These are phyloP conservation scores for Ilex asprella DNA, from an alignment of 257 asterid species.

Conservation along the genomic window DNA sequence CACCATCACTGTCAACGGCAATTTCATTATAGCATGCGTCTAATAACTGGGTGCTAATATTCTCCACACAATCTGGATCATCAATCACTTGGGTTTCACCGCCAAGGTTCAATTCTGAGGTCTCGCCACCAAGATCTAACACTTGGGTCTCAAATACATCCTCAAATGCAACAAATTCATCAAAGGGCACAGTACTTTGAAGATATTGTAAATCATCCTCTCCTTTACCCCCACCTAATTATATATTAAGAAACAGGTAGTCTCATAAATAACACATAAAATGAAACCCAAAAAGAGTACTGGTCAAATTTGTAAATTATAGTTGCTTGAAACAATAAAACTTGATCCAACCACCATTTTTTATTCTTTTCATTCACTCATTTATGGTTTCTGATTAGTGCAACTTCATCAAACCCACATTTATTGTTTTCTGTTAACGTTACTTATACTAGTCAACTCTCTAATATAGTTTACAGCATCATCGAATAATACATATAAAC, in stretches of 20 bases:
- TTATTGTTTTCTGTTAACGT: too few species aligned
- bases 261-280: conserved; percentile 3
- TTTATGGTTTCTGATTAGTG: too few species aligned
- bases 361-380: too few species aligned
- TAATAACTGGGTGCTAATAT: conserved; percentile 20
- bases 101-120: conserved; percentile 23
- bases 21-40: conserved; percentile 30
- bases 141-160: conserved; percentile 53
- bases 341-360: too few species aligned
- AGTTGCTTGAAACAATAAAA: too few species aligned
- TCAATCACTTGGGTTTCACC: conserved; percentile 63
- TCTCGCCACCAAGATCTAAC: conserved; percentile 16
- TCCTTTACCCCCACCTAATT: conserved; percentile 27
- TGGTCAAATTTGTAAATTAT: too few species aligned
- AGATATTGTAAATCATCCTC: conserved; percentile 20
- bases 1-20: conserved; percentile 26
- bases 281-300: too few species aligned
- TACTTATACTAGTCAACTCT: too few species aligned
- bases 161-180: conserved; percentile 36
- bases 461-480: too few species aligned
- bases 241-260: conserved; percentile 10
- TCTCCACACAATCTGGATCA: conserved; percentile 31
- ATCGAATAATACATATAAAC: too few species aligned
- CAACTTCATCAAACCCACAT: too few species aligned
- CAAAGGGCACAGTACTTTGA: conserved; percentile 29